Percentiles rank a stretch among this genome's conserved stretches.
phyloP scores from a whole-genome alignment of 257 asterid genomes.

The Nicotiana noctiflora region DNA sequence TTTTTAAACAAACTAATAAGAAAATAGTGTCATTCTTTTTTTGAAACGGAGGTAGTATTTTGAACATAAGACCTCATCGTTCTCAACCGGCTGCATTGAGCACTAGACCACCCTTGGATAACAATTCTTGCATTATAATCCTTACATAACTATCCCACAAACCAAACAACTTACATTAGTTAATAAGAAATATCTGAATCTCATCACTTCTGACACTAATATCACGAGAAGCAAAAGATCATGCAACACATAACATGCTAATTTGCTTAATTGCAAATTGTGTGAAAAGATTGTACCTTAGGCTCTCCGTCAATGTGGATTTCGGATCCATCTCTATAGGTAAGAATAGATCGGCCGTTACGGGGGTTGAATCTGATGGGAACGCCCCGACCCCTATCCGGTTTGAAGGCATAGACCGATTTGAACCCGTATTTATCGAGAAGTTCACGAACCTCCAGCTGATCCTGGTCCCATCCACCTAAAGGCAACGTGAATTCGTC shows the following conservation, averaged over 20 bases:
- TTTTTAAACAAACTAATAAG: too few relatives aligned
- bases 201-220: neutral
- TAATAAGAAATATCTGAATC: neutral
- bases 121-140: neutral
- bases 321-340: conserved; percentile 62
- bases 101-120: neutral
- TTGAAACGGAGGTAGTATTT: too few relatives aligned
- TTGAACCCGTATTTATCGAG: conserved; percentile 65
- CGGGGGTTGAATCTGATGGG: conserved; percentile 66
- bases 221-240: neutral
- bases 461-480: conserved; percentile 81
- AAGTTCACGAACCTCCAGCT: conserved; percentile 72
- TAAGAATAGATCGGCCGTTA: conserved; percentile 67
- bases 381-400: conserved; percentile 60
- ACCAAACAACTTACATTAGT: neutral
- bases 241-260: neutral
- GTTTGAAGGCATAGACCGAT: conserved; percentile 52
- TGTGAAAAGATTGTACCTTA: conserved; percentile 36
- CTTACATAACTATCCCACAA: neutral
- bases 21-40: too few relatives aligned
- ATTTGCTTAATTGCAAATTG: neutral
- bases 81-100: too few relatives aligned
- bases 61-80: too few relatives aligned
- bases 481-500: conserved; percentile 44
- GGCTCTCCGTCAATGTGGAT: conserved; percentile 72